Evolutionary conservation across 306 rosid genomes (phyloP), one percentile per base, ranked within the genome.

Genomic region (Oemleria cerasiformis): DNA sequence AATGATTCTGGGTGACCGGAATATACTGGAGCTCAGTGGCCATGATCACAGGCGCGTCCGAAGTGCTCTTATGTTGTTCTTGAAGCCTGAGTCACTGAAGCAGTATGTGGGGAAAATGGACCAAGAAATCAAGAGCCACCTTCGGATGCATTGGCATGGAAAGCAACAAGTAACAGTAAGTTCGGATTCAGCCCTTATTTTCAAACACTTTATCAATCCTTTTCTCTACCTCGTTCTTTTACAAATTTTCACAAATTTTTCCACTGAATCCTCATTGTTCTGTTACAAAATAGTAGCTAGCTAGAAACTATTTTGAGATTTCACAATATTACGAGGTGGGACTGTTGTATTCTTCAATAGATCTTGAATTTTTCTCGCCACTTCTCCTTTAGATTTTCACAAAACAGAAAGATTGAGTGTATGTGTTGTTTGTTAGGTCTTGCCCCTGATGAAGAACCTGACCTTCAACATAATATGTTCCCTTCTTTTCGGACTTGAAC

Each of bases 11-110:
- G 96, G 96, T 4, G 96, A 86, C 0, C 41, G 82, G 43, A 86
- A 15, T 70, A 30, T 88, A 23, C 11, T 85, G 16, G 96, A 90
- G 71, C 70, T 89, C 71, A 75, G 30, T 8, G 84, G 81, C 0
- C 75, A 73, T 16, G 95, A 92, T 85, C 98, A 88, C 68, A 88
- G 80, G 77, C 75, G 96, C 8, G 83, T 92, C 2, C 82, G 96
- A 76, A 65, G 63, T 60, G 96, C 91, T 12, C 80, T 92, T 30
- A 73, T 85, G 49, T 74, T 87, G 36, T 92, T 90, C 80, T 78
- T 92, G 84, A 90, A 88, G 68, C 91, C 92, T 14, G 96, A 92
- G 34, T 86, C 96, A 21, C 79, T 92, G 77, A 92, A 84, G 76
- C 65, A 16, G 11, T 86, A 85, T 78, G 84, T 88, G 20, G 84